Base-by-base conservation (phyloP, 495 filamentous ascomycete genomes). In the Tuber microsphaerosporum region DNA sequence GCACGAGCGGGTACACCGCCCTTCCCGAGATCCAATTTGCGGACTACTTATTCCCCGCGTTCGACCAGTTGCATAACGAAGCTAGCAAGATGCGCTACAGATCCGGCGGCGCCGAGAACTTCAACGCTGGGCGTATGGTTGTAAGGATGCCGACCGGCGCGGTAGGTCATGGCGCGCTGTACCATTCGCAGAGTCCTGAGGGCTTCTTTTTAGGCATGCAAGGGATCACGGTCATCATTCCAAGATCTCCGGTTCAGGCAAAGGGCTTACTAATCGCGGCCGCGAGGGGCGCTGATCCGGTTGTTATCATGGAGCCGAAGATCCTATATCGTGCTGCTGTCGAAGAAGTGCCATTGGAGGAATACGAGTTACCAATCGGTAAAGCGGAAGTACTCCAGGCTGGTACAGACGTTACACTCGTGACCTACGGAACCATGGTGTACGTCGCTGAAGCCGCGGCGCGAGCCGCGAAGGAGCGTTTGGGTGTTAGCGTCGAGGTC, bases 1-100 rank as follows among this genome's bases (percentile, higher is more conserved):
- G 94, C 0, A 91, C 92, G 31, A 91, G 97, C 84, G 95, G 95
- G 9, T 93, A 97, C 92, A 92, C 91, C 72, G 92, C 95, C 0
- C 89, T 99, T 26, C 94, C 96, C 2, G 95, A 99, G 85, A 95
- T 99, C 72, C 95, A 99, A 84, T 99, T 99, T 81, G 96, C 95
- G 48, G 95, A 99, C 84, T 99, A 99, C 84, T 90, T 99, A 65
- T 98, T 91, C 84, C 95, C 95, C 3, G 94, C 95, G 1, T 98
- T 98, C 78, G 95, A 99, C 82, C 95, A 99, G 87, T 87, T 99
- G 56, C 94, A 98, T 77, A 98, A 98, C 82, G 95, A 99, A 84
- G 94, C 94, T 4, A 93, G 93, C 71, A 99, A 98, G 85, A 92
- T 92, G 77, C 86, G 95, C 73, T 99, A 94, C 84, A 87, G 94